Base-by-base conservation (phyloP, 2,329 filamentous ascomycete genomes). In the Colletotrichum godetiae region DNA sequence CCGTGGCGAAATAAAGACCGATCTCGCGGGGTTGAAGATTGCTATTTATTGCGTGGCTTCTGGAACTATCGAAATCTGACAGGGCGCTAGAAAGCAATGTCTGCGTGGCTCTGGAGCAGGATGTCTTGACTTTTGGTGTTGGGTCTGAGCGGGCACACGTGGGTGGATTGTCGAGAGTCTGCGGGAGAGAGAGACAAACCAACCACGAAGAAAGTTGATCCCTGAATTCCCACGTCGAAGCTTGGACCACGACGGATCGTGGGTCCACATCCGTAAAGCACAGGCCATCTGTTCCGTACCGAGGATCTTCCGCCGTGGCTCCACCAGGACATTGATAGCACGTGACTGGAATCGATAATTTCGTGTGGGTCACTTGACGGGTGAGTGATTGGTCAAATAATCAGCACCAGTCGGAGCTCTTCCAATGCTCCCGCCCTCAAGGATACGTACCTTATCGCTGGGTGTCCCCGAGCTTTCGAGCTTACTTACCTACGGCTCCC, bases 251-350 rank as follows among this genome's bases (percentile, higher is more conserved):
- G 56, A 13, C n/a, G 19, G 46, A 42, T 29, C 8, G 52, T 29
- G 49, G 49, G 11, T 42, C 58, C 49, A 22, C 11, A n/a, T 33
- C 19, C 60, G 27, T 31, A 7, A 24, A 33, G 69, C 68, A 63
- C 65, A 31, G 37, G 15, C 57, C 69, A 53, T 10, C 13, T 1
- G 52, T 62, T 33, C 33, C 13, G 53, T n/a, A 12, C 70, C 70
- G 66, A 69, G 55, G 59, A 69, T 72, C 53, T 55, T 49, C 69
- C 69, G 69, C 42, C 1, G 3, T n/a, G 42, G 4, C 19, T 49
- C 19, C 42, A 2, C 42, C 19, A 4, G 3, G 15, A 22, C 35
- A n/a, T n/a, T n/a, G n/a, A n/a, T n/a, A n/a, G n/a, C n/a, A n/a
- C n/a, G n/a, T 13, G 35, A 15, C 7, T 19, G 19, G 19, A 7